A percentile compares a stretch with the other conserved stretches of the same genome.
phyloP scores from a whole-genome alignment of 371 early-diverging fungal species.

The Mucor ambiguus region DNA sequence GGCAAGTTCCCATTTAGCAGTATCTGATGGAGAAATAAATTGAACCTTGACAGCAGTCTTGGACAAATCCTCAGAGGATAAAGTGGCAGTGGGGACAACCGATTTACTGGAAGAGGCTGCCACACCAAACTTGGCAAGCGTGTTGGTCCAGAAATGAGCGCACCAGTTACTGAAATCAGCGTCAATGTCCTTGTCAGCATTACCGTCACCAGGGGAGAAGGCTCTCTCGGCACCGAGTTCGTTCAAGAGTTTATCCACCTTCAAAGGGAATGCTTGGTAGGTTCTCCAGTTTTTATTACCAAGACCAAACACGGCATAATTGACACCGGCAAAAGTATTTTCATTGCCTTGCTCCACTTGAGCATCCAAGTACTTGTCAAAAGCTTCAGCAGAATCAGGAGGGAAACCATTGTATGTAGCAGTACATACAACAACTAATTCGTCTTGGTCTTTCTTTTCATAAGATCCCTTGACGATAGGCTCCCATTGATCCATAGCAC shows the following conservation, averaged over 20 bases:
- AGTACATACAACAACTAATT: constrained; percentile 46
- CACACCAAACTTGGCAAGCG: constrained; percentile 32
- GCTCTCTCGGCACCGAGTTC: constrained; percentile 52
- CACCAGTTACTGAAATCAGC: constrained; percentile 45
- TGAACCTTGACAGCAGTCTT: constrained; percentile 16
- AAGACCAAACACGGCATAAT: constrained; percentile 54
- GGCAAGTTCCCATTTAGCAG: constrained; percentile 25
- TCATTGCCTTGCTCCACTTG: constrained; percentile 21
- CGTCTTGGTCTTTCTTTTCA: constrained; percentile 7
- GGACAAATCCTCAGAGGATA: constrained; percentile 52
- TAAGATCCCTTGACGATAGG: constrained; percentile 31
- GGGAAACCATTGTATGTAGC: constrained; percentile 60
- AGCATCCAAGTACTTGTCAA: constrained; percentile 45
- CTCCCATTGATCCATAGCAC: constrained; percentile 49
- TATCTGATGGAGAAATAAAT: constrained; percentile 28
- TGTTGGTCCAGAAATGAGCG: constrained; percentile 44
- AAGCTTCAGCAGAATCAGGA: constrained; percentile 55
- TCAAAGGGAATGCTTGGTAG: constrained; percentile 54
- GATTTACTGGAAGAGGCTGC: constrained; percentile 22
- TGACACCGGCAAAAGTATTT: constrained; percentile 28
- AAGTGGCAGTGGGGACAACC: constrained; percentile 27
- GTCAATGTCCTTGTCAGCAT: constrained; percentile 56
- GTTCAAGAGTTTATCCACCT: constrained; percentile 35
- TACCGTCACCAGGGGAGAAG: constrained; percentile 42
- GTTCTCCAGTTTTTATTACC: constrained; percentile 63